phyloP scores from a whole-genome alignment of 495 filamentous ascomycete species.

The Trypethelium eluteriae region DNA sequence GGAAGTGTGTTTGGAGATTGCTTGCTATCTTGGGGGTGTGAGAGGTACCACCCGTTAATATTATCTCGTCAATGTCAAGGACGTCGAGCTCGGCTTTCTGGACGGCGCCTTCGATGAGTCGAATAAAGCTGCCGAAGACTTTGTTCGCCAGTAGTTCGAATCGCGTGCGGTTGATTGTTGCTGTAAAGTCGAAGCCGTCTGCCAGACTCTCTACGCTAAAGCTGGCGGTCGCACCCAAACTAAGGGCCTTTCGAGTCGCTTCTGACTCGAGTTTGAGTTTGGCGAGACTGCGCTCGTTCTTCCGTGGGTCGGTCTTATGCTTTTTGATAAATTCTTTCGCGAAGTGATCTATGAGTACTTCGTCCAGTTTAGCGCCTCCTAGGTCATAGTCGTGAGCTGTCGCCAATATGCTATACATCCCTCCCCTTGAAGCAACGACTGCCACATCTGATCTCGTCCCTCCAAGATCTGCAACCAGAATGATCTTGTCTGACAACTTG shows the following conservation, averaged over 20 bases:
- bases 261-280: conserved; percentile 92
- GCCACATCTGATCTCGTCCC: conserved; percentile 88
- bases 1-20: conserved; percentile 70
- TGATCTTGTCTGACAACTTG: conserved; percentile 61
- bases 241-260: conserved; percentile 79
- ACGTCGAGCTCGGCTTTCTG: conserved; percentile 90
- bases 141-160: conserved; percentile 84
- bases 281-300: conserved; percentile 69
- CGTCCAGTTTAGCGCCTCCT: conserved; percentile 71
- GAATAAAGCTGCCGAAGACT: conserved; percentile 78
- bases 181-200: conserved; percentile 82
- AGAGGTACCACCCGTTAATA: conserved; percentile 83
- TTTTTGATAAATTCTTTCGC: conserved; percentile 98
- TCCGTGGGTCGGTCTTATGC: conserved; percentile 77
- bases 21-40: conserved; percentile 89
- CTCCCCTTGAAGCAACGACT: conserved; percentile 80
- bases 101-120: conserved; percentile 72
- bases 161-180: conserved; percentile 83
- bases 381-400: conserved; percentile 93
- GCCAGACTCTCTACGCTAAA: conserved; percentile 84
- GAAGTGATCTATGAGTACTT: conserved; percentile 89
- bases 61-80: conserved; percentile 89
- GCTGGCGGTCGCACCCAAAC: conserved; percentile 74
- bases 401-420: conserved; percentile 92
- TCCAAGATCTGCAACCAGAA: conserved; percentile 88